A percentile compares a stretch with the other conserved stretches of the same genome.
Conservation (phyloP, 352 stramenopile genomes). For the Pythium angustatum region DNA sequence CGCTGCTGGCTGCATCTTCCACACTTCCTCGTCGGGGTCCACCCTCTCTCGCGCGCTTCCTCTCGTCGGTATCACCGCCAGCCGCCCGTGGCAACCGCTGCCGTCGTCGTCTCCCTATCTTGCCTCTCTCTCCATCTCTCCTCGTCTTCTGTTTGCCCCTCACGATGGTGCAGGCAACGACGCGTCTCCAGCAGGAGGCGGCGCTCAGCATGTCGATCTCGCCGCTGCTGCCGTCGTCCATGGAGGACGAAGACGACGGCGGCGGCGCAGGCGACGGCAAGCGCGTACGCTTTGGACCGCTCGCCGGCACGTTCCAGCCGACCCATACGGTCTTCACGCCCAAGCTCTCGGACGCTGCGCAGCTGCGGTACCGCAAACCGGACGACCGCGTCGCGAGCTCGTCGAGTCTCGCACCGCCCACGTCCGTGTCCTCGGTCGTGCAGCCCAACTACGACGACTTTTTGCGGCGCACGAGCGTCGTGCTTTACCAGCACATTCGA, state of each 20-base stretch:
- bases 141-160: neutral
- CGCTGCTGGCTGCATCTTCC: constrained; percentile 11
- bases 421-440: constrained; percentile 76
- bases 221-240: constrained; percentile 72
- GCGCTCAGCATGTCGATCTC: constrained; percentile 77
- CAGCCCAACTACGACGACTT: constrained; percentile 93
- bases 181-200: constrained; percentile 38
- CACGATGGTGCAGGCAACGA: constrained; percentile 47
- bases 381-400: constrained; percentile 69
- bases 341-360: constrained; percentile 59
- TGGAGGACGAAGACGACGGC: constrained; percentile 54
- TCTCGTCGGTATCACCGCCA: neutral
- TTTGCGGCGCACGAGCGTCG: constrained; percentile 83
- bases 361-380: constrained; percentile 78
- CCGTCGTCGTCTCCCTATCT: neutral
- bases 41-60: neutral
- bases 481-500: constrained; percentile 89
- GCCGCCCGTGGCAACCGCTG: no score
- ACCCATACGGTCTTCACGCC: constrained; percentile 87
- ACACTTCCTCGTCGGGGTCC: constrained; percentile 1
- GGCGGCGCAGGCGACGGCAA: constrained; percentile 30
- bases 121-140: neutral
- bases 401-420: constrained; percentile 48
- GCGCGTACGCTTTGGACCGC: constrained; percentile 66
- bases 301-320: constrained; percentile 56